These are phyloP conservation scores for Aspergillus intermedius DNA, from an alignment of 2,329 filamentous ascomycete species.

Conservation along the genomic window DNA sequence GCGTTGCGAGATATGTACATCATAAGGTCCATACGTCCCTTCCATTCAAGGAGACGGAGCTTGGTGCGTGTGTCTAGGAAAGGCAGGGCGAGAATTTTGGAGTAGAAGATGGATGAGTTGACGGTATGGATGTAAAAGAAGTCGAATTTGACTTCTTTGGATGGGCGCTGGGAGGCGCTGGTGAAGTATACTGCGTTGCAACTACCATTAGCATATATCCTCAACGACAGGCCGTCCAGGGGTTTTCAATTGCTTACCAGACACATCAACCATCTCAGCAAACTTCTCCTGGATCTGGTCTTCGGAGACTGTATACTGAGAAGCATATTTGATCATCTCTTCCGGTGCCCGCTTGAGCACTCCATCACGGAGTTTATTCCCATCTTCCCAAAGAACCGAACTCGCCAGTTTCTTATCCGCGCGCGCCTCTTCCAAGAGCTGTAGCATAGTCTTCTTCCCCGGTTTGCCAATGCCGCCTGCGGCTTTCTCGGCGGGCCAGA, in stretches of 20 bases:
- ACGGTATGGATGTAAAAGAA: conserved; percentile 78
- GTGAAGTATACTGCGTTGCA: conserved; percentile 45
- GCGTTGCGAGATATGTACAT: conserved; percentile 65
- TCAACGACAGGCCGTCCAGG: neutral
- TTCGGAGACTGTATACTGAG: conserved; percentile 51
- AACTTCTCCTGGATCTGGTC: conserved; percentile 53
- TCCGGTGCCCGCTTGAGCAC: conserved; percentile 57
- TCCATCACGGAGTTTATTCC: conserved; percentile 63
- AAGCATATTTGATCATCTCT: conserved; percentile 57
- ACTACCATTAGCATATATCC: neutral
- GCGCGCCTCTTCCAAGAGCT: conserved; percentile 57
- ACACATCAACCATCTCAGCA: conserved; percentile 64
- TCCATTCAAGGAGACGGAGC: conserved; percentile 70
- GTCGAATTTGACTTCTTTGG: conserved; percentile 66
- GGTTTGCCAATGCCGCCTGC: conserved; percentile 25
- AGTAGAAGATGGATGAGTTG: conserved; percentile 70
- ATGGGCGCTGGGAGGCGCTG: conserved; percentile 56
- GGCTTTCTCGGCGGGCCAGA: conserved; percentile 38
- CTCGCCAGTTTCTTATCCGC: conserved; percentile 51
- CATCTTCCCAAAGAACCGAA: conserved; percentile 48
- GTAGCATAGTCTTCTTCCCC: conserved; percentile 42
- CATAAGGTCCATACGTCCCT: conserved; percentile 66
- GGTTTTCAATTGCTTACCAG: conserved; percentile 32
- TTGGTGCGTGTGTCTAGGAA: conserved; percentile 58
- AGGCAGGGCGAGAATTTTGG: conserved; percentile 55